phyloP scores from a whole-genome alignment of 345 rosid species.

The Cardiospermum halicacabum region DNA sequence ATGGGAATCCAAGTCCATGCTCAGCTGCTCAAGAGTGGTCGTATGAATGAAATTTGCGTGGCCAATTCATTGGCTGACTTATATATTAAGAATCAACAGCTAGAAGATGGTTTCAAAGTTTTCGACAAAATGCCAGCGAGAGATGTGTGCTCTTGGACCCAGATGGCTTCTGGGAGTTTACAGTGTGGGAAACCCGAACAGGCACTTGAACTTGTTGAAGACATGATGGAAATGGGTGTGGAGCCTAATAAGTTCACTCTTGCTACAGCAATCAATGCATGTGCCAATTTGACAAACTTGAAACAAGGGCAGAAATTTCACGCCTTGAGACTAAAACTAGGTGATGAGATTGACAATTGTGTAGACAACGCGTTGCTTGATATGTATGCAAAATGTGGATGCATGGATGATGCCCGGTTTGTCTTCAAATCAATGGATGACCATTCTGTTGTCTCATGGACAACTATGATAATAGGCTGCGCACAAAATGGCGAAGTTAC shows the following conservation, averaged over 20 bases:
- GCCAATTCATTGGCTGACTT: conserved; percentile 45
- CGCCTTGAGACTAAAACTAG: conserved; percentile 44
- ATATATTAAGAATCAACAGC: conserved; percentile 34
- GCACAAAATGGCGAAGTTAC: conserved; percentile 48
- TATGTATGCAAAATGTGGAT: conserved; percentile 51
- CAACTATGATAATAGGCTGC: conserved; percentile 50
- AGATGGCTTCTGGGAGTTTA: conserved; percentile 42
- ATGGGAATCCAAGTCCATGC: conserved; percentile 52
- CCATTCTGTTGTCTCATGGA: conserved; percentile 44
- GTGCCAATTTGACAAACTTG: conserved; percentile 40
- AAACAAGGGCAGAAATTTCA: conserved; percentile 48
- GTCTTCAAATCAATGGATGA: conserved; percentile 30
- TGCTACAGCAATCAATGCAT: conserved; percentile 42
- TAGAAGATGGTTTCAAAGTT: conserved; percentile 33
- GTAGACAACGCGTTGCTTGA: conserved; percentile 54
- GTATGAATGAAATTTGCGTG: conserved; percentile 37
- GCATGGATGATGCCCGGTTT: conserved; percentile 40
- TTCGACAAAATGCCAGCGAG: conserved; percentile 35
- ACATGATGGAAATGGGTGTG: conserved; percentile 42
- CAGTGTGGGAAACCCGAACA: conserved; percentile 39
- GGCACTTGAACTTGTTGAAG: conserved; percentile 34
- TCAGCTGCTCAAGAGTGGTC: conserved; percentile 45
- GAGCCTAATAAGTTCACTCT: conserved; percentile 47
- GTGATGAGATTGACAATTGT: conserved; percentile 34
- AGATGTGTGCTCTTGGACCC: conserved; percentile 49